Conservation (phyloP, 495 filamentous ascomycete species). For the Podospora pseudoanserina region DNA sequence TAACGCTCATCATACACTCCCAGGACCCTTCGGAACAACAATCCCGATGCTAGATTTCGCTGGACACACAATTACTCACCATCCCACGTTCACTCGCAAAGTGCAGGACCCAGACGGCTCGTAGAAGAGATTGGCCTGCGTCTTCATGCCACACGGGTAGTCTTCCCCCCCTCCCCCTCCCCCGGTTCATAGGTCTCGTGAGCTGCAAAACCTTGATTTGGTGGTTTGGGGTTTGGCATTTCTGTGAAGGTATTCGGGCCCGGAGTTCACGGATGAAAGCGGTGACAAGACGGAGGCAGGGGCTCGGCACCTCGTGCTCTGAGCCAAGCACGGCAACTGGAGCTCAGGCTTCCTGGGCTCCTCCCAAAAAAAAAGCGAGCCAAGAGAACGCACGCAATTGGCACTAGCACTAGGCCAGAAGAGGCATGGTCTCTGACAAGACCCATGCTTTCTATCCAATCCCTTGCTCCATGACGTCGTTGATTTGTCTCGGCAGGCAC, state of each 20-base stretch:
- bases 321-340: neutral
- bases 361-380: neutral
- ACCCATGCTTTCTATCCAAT: neutral
- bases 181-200: neutral
- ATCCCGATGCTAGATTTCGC: neutral
- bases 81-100: neutral
- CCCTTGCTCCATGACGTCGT: slow-evolving; percentile 1
- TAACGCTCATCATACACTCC: neutral
- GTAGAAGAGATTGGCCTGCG: neutral
- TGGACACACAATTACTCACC: neutral
- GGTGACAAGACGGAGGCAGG: neutral
- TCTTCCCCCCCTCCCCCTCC: neutral
- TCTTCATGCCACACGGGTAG: neutral
- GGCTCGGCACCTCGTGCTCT: neutral
- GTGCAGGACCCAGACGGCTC: no score
- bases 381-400: neutral
- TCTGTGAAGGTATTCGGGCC: neutral
- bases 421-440: neutral
- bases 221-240: neutral
- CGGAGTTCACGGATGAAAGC: neutral
- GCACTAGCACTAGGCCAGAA: neutral
- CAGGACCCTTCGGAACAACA: neutral
- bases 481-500: slow-evolving; percentile 1
- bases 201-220: neutral
- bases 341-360: neutral